Base-by-base conservation (phyloP, 1,284 basidiomycete genomes). In the Pseudozyma sp. region DNA sequence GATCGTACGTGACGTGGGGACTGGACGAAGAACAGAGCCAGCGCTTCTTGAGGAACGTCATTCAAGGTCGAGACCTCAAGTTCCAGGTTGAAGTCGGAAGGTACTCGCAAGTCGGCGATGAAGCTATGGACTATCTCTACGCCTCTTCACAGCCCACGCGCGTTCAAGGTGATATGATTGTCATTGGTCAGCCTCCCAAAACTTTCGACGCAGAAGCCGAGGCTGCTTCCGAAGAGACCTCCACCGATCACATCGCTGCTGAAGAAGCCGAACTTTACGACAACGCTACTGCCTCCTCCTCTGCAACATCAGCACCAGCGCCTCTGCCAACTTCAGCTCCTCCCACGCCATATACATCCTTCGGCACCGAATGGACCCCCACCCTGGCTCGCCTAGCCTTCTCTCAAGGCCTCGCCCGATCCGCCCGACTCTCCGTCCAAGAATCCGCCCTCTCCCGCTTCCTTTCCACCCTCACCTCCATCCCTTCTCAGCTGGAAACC, bases 1-100 rank as follows among this genome's bases (percentile, higher is more conserved):
- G 83, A 34, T 72, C 76, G 44, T 84, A 80, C 50, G 79, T 83
- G 14, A 83, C 83, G 0, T 84, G 83, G 83, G 82, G 82, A 8
- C 47, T 84, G 58, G 64, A 75, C 31, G 52, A 73, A 43, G 81
- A 81, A 52, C 75, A 78, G 50, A 74, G 70, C 14, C 55, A 45
- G 9, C 60, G 77, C 13, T 82, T 84, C 50, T 59, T 80, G 34
- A 49, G 75, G 25, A 68, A 56, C 14, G 78, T 83, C 4, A 77
- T 82, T 12, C 75, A 75, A 34, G 76, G 73, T 1, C 57, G 75
- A 31, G 53, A 65, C 49, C 52, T 63, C 10, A 48, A 71, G 57
- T 52, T 34, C 40, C 56, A 60, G 35, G 70, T 82, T 18, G 83
- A 84, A 48, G 39, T 69, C 0, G 70, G 55, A 3, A 52, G 55